These are phyloP conservation scores for Solanum sitiens DNA, from an alignment of 257 asterid genomes.

Conservation along the genomic window DNA sequence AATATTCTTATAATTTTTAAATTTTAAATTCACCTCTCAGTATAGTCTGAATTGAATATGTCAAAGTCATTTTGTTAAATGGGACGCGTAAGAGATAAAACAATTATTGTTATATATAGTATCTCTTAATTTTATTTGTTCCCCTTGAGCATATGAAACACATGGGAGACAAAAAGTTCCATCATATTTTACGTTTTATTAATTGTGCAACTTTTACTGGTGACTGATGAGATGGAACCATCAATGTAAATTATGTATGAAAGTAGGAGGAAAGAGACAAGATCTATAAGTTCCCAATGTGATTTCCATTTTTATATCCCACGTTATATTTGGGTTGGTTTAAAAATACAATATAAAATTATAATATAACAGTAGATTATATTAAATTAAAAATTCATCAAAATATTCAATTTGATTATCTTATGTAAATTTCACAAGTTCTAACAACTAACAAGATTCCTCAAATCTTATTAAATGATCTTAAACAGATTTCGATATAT, in stretches of 20 bases:
- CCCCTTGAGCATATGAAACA: neutral
- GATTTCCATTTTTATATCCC: neutral
- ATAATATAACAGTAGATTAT: neutral
- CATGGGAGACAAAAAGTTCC: neutral
- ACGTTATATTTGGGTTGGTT: too few species aligned
- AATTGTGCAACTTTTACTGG: neutral
- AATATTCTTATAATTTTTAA: too few species aligned
- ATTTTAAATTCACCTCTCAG: too few species aligned
- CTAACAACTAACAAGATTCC: rapidly evolving
- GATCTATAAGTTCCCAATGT: neutral
- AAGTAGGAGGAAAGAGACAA: neutral
- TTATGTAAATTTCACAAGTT: neutral
- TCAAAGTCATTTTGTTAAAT: neutral
- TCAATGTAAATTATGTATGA: neutral
- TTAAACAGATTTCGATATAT: too few species aligned
- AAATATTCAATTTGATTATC: too few species aligned
- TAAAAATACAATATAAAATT: too few species aligned
- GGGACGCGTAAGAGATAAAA: neutral
- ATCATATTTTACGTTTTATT: neutral
- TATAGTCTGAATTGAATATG: too few species aligned
- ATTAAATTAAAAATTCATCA: too few species aligned
- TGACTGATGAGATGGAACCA: neutral
- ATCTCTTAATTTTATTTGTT: neutral
- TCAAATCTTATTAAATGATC: neutral
- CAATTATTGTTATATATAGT: neutral